phyloP scores from a whole-genome alignment of 305 asterid genomes.

The Euphrasia arctica region DNA sequence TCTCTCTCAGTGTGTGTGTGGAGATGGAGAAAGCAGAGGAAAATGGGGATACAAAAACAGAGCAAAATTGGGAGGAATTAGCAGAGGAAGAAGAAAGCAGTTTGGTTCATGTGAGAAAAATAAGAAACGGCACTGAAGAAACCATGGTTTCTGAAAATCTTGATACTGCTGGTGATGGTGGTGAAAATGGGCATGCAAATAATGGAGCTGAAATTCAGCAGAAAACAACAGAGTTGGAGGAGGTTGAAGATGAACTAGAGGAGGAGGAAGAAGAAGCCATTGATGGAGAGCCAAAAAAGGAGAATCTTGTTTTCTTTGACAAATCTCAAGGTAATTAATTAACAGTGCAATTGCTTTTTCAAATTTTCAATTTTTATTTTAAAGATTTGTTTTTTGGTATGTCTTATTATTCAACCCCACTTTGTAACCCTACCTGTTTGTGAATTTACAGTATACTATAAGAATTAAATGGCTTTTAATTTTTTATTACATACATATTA shows the following conservation, averaged over 20 bases:
- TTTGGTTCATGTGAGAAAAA: slow-evolving; percentile 33
- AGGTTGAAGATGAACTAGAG: slow-evolving; percentile 27
- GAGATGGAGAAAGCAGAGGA: slow-evolving; percentile 53
- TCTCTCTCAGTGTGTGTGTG: slow-evolving; percentile 8
- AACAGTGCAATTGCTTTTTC: background rate
- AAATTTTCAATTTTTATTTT: background rate
- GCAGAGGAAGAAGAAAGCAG: slow-evolving; percentile 39
- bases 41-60: slow-evolving; percentile 36
- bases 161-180: slow-evolving; percentile 5
- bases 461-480: slow-evolving; percentile 4
- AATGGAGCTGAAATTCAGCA: slow-evolving; percentile 26
- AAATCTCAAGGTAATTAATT: slow-evolving; percentile 34
- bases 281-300: slow-evolving; percentile 25
- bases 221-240: slow-evolving; percentile 6
- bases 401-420: slow-evolving; percentile 24
- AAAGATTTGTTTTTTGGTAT: background rate
- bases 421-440: slow-evolving; percentile 34
- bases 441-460: slow-evolving; percentile 6
- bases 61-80: slow-evolving; percentile 42
- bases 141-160: slow-evolving; percentile 6
- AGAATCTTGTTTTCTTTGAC: slow-evolving; percentile 38
- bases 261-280: slow-evolving; percentile 19
- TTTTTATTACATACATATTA: background rate
- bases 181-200: slow-evolving; percentile 24
- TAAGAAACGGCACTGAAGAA: slow-evolving; percentile 30